Percentiles rank a stretch among this genome's conserved stretches.
phyloP scores from a whole-genome alignment of 805 yeast genomes.

The Sugiyamaella floridensis region DNA sequence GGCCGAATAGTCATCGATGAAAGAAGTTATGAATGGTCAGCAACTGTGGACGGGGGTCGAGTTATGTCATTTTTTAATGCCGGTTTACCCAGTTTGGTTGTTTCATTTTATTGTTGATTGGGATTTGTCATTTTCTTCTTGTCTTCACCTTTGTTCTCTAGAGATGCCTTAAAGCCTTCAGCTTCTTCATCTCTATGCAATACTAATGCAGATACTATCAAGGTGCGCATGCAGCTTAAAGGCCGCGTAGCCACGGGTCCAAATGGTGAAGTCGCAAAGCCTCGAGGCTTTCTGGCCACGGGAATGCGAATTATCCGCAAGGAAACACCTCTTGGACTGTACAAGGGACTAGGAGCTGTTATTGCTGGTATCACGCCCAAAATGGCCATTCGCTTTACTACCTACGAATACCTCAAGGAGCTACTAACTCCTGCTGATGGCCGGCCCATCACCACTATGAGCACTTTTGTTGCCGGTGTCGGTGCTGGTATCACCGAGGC shows the following conservation, averaged over 20 bases:
- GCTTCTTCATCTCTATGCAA: too few relatives aligned
- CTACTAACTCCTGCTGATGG: slow-evolving; percentile 53
- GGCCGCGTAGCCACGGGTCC: slow-evolving; percentile 41
- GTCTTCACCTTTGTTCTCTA: too few relatives aligned
- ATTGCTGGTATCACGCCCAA: slow-evolving; percentile 96
- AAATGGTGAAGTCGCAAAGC: slow-evolving; percentile 35
- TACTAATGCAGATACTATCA: slow-evolving; percentile 64
- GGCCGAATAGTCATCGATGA: background rate
- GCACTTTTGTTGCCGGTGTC: slow-evolving; percentile 86
- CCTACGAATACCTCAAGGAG: slow-evolving; percentile 82
- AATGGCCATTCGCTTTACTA: slow-evolving; percentile 94
- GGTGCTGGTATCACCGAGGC: slow-evolving; percentile 98
- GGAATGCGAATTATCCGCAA: slow-evolving; percentile 70
- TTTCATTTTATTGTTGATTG: too few relatives aligned
- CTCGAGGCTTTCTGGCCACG: slow-evolving; percentile 81
- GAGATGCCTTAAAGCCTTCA: too few relatives aligned
- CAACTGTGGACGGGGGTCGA: too few relatives aligned
- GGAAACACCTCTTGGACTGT: slow-evolving; percentile 79
- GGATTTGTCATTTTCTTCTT: too few relatives aligned
- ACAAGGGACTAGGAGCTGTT: slow-evolving; percentile 96
- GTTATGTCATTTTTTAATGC: too few relatives aligned
- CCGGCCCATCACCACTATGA: slow-evolving; percentile 61
- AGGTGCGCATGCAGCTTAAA: slow-evolving; percentile 93
- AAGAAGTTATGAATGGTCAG: too few relatives aligned
- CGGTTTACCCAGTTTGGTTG: too few relatives aligned